Evolutionary conservation across 352 stramenopile species (phyloP).

Genomic region (Phytopythium aichiense): DNA sequence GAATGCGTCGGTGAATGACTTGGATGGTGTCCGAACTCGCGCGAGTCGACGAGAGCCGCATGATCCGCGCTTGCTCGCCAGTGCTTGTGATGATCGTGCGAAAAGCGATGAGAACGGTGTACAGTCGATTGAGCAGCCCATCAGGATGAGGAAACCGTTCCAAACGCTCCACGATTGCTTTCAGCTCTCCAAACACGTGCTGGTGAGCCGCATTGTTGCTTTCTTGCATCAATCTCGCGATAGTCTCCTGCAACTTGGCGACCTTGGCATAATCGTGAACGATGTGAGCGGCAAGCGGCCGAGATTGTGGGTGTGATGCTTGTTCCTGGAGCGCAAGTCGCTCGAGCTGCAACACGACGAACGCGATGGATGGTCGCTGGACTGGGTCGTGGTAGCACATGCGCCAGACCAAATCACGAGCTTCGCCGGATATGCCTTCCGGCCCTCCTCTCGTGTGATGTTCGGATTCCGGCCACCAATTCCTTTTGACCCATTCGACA

Average conservation of each 20-base stretch:
- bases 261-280: not conserved
- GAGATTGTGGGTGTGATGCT: not conserved
- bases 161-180: not conserved
- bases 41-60: not conserved
- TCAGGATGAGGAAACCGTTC: not conserved
- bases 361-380: not conserved
- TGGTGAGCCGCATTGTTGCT: not conserved
- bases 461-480: not conserved
- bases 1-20: not conserved
- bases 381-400: constrained; percentile 23
- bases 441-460: constrained; percentile 11
- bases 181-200: not conserved
- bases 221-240: not conserved
- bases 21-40: not conserved
- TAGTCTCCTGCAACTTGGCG: not conserved
- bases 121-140: not conserved
- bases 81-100: not conserved
- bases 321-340: not conserved
- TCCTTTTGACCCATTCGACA: constrained; percentile 9
- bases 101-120: not conserved
- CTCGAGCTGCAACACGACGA: constrained; percentile 5
- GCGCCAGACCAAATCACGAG: constrained; percentile 18
- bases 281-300: no score
- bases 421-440: not conserved
- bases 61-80: not conserved